Evolutionary conservation across 306 rosid species (phyloP).

Genomic region (peach (Prunus persica)): DNA sequence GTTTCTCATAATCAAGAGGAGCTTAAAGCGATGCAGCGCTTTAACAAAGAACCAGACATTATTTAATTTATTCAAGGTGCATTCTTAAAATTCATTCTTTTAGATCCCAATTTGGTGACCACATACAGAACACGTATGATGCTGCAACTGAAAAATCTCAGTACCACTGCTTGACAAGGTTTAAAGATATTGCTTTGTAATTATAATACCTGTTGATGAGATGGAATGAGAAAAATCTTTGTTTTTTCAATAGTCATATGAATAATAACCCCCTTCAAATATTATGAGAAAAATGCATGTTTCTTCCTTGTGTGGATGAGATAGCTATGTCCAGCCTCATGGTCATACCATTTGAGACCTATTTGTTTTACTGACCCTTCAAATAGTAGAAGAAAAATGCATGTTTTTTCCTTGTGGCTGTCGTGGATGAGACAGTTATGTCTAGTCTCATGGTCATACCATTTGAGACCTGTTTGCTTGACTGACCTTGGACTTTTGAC

Average conservation of each 20-base stretch:
- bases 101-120: background rate
- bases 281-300: background rate
- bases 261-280: background rate
- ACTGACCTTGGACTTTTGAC: background rate
- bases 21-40: conserved; percentile 96
- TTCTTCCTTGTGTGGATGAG: background rate
- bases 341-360: background rate
- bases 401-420: background rate
- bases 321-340: background rate
- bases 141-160: background rate
- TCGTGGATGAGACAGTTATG: background rate
- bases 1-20: conserved; percentile 97
- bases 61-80: conserved; percentile 84
- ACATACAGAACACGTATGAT: too few species aligned
- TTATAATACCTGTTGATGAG: background rate
- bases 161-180: background rate
- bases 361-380: too few species aligned
- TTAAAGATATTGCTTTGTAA: background rate
- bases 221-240: background rate
- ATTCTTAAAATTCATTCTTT: conserved; percentile 19
- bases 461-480: background rate
- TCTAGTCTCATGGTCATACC: background rate
- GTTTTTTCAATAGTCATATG: background rate
- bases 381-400: background rate
- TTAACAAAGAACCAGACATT: conserved; percentile 97